These are phyloP conservation scores for Amanita rubescens DNA, from an alignment of 768 basidiomycete species.

Conservation along the genomic window DNA sequence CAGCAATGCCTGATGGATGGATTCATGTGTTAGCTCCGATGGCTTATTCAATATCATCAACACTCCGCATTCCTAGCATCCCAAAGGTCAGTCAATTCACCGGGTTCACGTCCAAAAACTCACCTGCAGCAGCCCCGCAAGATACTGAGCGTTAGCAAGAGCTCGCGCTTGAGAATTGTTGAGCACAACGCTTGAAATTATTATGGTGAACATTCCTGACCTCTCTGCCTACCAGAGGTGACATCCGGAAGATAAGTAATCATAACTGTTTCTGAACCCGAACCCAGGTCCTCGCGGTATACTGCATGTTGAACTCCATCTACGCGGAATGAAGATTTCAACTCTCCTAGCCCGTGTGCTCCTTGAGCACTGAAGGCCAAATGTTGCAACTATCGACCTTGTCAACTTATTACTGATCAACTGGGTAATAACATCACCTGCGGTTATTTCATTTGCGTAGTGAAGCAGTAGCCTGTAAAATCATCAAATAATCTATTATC, in stretches of 20 bases:
- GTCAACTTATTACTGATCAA: not conserved
- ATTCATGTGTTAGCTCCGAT: not conserved
- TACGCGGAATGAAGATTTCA: not conserved
- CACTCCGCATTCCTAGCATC: not conserved
- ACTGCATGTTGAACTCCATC: slow-evolving; percentile 3
- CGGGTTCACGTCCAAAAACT: not conserved
- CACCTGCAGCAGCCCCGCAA: not conserved
- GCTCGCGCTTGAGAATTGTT: not conserved
- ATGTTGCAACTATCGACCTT: not conserved
- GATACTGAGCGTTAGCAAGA: not conserved
- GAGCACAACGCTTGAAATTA: not conserved
- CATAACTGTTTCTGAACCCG: not conserved
- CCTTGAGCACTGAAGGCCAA: not conserved
- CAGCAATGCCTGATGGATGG: not conserved
- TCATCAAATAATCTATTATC: not conserved
- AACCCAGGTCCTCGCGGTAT: slow-evolving; percentile 1
- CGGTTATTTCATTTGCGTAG: not conserved
- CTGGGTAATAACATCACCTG: not conserved
- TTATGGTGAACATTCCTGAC: not conserved
- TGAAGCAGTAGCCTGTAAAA: not conserved
- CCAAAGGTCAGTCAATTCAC: not conserved
- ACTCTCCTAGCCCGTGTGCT: slow-evolving; percentile 1
- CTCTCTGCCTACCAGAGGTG: not conserved
- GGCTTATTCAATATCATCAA: not conserved
- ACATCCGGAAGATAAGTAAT: not conserved